Evolutionary conservation across 495 filamentous ascomycete genomes (phyloP).

Genomic region (Penicillium desertorum): DNA sequence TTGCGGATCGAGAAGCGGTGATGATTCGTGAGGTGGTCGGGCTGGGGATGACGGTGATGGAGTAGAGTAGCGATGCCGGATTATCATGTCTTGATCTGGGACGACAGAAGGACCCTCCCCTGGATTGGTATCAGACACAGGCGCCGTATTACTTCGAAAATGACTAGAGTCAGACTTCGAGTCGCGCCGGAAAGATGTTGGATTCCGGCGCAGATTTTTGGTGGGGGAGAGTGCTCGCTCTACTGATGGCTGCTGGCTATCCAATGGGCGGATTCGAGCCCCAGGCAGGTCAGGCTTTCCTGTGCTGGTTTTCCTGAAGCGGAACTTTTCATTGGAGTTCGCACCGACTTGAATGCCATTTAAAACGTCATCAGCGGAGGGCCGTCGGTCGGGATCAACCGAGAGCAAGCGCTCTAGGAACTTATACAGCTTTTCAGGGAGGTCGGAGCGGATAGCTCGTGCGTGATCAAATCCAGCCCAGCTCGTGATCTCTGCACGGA

Average conservation of each 20-base stretch:
- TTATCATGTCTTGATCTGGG: constrained; percentile 40
- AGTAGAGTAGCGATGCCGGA: constrained; percentile 36
- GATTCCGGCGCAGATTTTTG: constrained; percentile 29
- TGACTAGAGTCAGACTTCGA: constrained; percentile 34
- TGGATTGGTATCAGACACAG: constrained; percentile 17
- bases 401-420: constrained; percentile 79
- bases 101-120: constrained; percentile 26
- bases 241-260: constrained; percentile 40
- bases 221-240: constrained; percentile 35
- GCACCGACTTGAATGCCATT: constrained; percentile 71
- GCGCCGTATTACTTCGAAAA: constrained; percentile 21
- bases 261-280: constrained; percentile 56
- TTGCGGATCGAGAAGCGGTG: constrained; percentile 25
- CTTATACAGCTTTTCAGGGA: constrained; percentile 83
- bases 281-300: constrained; percentile 52
- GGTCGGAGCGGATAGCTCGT: constrained; percentile 68
- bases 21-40: constrained; percentile 23
- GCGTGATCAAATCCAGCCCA: constrained; percentile 87
- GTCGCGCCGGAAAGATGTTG: constrained; percentile 30
- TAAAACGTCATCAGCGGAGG: constrained; percentile 86
- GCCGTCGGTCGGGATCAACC: constrained; percentile 71
- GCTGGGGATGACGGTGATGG: constrained; percentile 29
- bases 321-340: constrained; percentile 55
- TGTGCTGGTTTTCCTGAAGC: constrained; percentile 48
- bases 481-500: constrained; percentile 80